Evolutionary conservation across 768 basidiomycete species (phyloP), one percentile per base, ranked within the genome.

Genomic region (Suillus subaureus): DNA sequence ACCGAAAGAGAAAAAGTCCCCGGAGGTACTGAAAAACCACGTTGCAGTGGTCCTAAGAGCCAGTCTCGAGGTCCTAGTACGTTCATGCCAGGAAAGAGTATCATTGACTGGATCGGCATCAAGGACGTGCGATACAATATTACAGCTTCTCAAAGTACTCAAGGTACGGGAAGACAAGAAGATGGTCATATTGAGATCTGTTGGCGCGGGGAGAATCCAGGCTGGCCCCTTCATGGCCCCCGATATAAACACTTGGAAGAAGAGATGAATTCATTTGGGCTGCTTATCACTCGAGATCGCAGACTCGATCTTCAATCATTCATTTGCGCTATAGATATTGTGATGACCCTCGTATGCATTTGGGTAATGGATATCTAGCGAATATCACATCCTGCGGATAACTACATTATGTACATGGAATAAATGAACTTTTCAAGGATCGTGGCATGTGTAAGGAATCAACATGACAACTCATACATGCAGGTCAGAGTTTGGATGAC

Each of bases 51-150:
- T 35, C 21, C 33, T 12, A 33, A 35, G 12, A 35, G 26, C 67
- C 52, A 5, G 69, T 64, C 67, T 4, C 72, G 69, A 8, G 73
- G 72, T 21, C 77, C 75, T 43, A 81, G 78, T 26, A 75, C 80
- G 3, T 74, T 88, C 67, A 85, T 83, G 71, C 82, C 81, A 37
- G 92, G 92, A 0, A 81, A 83, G 75, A 94, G 87, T 66, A 91
- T 97, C 58, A 76, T 97, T 63, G 89, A 94, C 63, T 93, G 97
- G 78, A 95, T 99, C 67, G 97, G 97, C 5, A 85, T n/a, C n/a
- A n/a, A n/a, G 92, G 35, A 93, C 91, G 73, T 82, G 87, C 57
- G 89, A 91, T 55, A 96, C 93, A 80, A 86, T 97, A 66, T 70
- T 89, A 4, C 90, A 94, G 75, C 79, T 99, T 40, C 74, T 98